Conservation (phyloP, 2,329 filamentous ascomycete genomes). For the Lasiodiplodia sp. region DNA sequence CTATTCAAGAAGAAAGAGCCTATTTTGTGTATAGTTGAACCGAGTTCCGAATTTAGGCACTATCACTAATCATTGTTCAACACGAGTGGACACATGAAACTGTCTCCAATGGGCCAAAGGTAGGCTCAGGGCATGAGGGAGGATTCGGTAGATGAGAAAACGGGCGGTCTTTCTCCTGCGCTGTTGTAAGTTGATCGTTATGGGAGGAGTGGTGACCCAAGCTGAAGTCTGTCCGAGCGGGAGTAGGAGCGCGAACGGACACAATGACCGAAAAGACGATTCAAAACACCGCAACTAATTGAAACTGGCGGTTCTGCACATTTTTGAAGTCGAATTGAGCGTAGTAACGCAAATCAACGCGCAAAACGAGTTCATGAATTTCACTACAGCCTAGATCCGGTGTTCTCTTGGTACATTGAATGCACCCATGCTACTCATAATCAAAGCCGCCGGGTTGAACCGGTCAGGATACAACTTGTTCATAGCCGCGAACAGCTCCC, state of each 20-base stretch:
- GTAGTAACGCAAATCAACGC: not conserved
- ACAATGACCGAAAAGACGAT: too few relatives aligned
- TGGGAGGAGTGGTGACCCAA: not conserved
- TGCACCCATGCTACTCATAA: slow-evolving; percentile 20
- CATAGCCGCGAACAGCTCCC: slow-evolving; percentile 32
- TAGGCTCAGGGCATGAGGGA: not conserved
- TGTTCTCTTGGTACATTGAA: slow-evolving; percentile 9
- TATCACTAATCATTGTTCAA: not conserved
- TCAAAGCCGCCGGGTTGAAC: slow-evolving; percentile 31
- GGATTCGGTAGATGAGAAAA: not conserved
- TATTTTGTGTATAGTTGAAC: not conserved
- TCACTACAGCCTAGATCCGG: not conserved
- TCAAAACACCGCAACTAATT: too few relatives aligned
- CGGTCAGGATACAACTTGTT: slow-evolving; percentile 32
- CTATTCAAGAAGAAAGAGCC: not conserved
- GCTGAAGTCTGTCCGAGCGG: not conserved
- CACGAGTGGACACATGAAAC: not conserved
- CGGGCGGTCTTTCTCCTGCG: too few relatives aligned
- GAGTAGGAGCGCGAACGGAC: too few relatives aligned
- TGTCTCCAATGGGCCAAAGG: too few relatives aligned
- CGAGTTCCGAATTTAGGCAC: not conserved
- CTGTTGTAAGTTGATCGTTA: not conserved
- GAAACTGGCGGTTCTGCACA: too few relatives aligned
- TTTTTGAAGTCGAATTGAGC: too few relatives aligned
- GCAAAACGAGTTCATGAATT: not conserved